Conservation (phyloP, 805 yeast species). For the Starmerella powellii region DNA sequence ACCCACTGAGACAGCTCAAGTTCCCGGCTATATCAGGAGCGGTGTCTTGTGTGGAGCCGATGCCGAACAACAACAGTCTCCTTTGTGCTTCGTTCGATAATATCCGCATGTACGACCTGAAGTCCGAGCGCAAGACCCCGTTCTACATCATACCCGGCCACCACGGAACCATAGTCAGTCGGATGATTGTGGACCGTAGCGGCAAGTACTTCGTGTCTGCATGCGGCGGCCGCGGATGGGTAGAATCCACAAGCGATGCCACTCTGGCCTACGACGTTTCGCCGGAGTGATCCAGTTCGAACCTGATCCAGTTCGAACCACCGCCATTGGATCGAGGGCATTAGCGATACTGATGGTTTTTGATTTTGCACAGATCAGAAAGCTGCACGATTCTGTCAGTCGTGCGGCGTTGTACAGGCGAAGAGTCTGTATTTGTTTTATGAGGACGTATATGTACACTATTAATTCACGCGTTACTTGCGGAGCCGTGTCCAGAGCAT, state of each 20-base stretch:
- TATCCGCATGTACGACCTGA: constrained; percentile 69
- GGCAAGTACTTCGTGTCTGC: constrained; percentile 81
- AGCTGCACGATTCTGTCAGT: no score
- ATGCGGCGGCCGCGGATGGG: constrained; percentile 95
- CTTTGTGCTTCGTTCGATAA: constrained; percentile 87
- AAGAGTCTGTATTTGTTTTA: no score
- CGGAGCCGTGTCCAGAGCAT: constrained; percentile 13
- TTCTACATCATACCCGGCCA: constrained; percentile 92
- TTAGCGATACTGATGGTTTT: no score
- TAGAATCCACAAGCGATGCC: constrained; percentile 61
- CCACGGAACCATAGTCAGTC: constrained; percentile 80
- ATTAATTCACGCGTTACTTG: background rate
- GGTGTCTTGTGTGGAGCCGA: constrained; percentile 62
- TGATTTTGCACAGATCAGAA: no score
- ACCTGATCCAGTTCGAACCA: background rate
- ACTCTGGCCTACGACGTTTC: constrained; percentile 52
- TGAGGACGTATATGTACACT: no score
- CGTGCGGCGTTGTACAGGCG: no score
- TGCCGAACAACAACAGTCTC: constrained; percentile 70
- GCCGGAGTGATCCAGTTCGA: no score
- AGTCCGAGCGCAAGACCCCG: constrained; percentile 40
- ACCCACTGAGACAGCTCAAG: constrained; percentile 46
- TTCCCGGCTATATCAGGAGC: constrained; percentile 88
- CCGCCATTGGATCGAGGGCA: no score
- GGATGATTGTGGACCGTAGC: constrained; percentile 70